Evolutionary conservation across 169 alveolate genomes (phyloP).

Genomic region (Plasmodium relictum): DNA sequence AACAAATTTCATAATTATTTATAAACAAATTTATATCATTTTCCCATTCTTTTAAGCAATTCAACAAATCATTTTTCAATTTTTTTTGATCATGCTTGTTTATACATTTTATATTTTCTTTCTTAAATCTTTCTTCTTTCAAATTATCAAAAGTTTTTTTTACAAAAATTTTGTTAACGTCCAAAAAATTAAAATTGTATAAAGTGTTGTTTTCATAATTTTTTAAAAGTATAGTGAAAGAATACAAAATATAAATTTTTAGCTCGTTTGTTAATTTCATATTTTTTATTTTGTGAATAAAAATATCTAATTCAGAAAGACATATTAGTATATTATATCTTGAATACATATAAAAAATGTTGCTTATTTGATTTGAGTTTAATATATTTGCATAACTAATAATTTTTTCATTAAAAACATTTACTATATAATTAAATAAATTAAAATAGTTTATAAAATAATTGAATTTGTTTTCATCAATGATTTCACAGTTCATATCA

Average conservation of each 20-base stretch:
- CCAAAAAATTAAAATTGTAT: conserved; percentile 38
- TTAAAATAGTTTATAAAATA: conserved; percentile 32
- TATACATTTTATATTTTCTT: conserved; percentile 1
- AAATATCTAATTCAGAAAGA: conserved; percentile 22
- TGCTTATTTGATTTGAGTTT: conserved; percentile 55
- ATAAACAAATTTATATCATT: conserved; percentile 40
- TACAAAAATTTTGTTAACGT: conserved; percentile 55
- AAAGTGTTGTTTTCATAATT: conserved; percentile 56
- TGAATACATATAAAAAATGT: conserved; percentile 60
- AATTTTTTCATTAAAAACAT: conserved; percentile 50
- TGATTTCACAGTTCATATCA: background rate
- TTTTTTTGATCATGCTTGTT: conserved; percentile 10
- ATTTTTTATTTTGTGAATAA: conserved; percentile 40
- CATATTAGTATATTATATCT: conserved; percentile 61
- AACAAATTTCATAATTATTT: conserved; percentile 46
- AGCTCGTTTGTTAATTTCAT: conserved; percentile 31
- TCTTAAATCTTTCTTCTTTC: conserved; percentile 8
- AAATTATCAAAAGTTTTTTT: conserved; percentile 16
- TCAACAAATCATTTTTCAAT: conserved; percentile 30
- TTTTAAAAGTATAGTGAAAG: conserved; percentile 63
- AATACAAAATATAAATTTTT: conserved; percentile 69
- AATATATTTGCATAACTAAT: conserved; percentile 44
- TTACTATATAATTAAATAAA: conserved; percentile 58
- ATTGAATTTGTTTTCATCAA: conserved; percentile 8
- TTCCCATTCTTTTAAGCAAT: conserved; percentile 59